phyloP scores from a whole-genome alignment of 768 basidiomycete genomes.

The Glaciozyma martinii region DNA sequence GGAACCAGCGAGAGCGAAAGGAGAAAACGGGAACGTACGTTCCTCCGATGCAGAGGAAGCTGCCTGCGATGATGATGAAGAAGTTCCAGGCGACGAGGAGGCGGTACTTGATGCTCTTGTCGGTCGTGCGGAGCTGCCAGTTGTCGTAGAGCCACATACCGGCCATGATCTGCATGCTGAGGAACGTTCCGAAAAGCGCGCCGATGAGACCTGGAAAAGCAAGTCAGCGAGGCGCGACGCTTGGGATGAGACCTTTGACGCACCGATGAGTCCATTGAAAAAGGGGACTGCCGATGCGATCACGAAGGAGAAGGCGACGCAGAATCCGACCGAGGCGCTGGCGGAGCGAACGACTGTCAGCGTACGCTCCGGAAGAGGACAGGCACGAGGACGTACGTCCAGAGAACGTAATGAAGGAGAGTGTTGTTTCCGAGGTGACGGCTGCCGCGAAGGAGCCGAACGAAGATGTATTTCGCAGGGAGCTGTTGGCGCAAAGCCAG shows the following conservation, averaged over 20 bases:
- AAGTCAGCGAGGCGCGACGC: not conserved
- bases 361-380: too few species aligned
- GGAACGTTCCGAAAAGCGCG: conserved; percentile 31
- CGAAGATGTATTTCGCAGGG: conserved; percentile 34
- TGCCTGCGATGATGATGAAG: conserved; percentile 25
- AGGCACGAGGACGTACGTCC: conserved; percentile 11
- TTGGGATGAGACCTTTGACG: not conserved
- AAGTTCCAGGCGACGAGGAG: conserved; percentile 16
- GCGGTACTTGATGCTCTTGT: not conserved
- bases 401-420: conserved; percentile 28
- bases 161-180: conserved; percentile 11
- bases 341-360: too few species aligned
- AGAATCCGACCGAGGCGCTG: not conserved
- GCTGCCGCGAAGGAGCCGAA: conserved; percentile 29
- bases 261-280: conserved; percentile 18
- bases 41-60: conserved; percentile 31
- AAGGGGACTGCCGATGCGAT: conserved; percentile 32
- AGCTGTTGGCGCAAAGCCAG: too few species aligned
- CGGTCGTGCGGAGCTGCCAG: conserved; percentile 4
- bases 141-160: conserved; percentile 29
- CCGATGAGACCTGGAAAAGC: conserved; percentile 20
- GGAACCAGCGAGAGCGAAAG: too few species aligned
- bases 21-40: conserved; percentile 18
- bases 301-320: conserved; percentile 29
- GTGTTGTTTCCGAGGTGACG: conserved; percentile 27